Evolutionary conservation across 352 stramenopile genomes (phyloP).

Genomic region (Phytopythium delawarense): DNA sequence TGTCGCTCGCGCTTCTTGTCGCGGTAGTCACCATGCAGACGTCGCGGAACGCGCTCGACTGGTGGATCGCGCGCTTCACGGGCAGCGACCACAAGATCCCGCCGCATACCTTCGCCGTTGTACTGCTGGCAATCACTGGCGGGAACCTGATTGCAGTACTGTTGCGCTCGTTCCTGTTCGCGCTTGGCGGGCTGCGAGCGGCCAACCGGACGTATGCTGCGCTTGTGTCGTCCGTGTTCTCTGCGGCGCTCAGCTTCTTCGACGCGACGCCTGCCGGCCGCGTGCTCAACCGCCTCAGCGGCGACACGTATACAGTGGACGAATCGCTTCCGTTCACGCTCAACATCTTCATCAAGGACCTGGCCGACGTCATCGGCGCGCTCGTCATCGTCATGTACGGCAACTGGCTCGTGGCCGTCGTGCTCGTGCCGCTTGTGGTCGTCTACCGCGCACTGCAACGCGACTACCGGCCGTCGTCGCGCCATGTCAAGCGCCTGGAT

Average conservation of each 20-base stretch:
- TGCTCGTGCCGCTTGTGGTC: constrained; percentile 69
- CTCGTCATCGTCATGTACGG: constrained; percentile 78
- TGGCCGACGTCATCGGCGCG: constrained; percentile 60
- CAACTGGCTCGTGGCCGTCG: constrained; percentile 64
- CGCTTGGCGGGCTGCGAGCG: constrained; percentile 67
- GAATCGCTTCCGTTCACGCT: constrained; percentile 87
- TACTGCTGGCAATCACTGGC: constrained; percentile 58
- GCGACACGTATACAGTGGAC: constrained; percentile 81
- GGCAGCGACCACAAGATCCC: constrained; percentile 40
- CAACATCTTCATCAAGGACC: constrained; percentile 86
- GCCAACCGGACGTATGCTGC: constrained; percentile 54
- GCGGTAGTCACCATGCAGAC: constrained; percentile 68
- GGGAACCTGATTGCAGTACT: constrained; percentile 69
- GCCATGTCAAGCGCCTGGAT: constrained; percentile 68
- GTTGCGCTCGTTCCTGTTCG: constrained; percentile 83
- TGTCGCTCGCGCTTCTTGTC: constrained; percentile 48
- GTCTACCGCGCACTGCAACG: constrained; percentile 64
- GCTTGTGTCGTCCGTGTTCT: constrained; percentile 52
- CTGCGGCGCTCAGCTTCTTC: constrained; percentile 62
- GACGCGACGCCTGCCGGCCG: constrained; percentile 59
- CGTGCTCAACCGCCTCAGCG: constrained; percentile 75
- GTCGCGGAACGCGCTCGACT: constrained; percentile 74
- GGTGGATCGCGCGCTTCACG: constrained; percentile 58
- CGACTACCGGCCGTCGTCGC: constrained; percentile 65
- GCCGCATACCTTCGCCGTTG: constrained; percentile 40